phyloP scores from a whole-genome alignment of 2,329 filamentous ascomycete species.

The Trichoderma harzianum region DNA sequence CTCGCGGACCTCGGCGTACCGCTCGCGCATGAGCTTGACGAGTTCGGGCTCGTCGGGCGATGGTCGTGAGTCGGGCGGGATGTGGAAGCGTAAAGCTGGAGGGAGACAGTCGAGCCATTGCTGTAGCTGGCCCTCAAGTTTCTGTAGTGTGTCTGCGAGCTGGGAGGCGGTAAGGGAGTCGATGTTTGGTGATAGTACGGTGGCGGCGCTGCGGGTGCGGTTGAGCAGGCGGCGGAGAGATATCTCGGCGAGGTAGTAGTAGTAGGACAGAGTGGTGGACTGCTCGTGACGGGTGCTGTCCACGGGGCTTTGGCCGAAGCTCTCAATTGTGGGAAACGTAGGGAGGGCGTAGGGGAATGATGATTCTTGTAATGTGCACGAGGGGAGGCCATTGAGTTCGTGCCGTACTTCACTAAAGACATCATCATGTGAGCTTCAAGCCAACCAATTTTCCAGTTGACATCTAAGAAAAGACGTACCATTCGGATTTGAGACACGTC shows the following conservation, averaged over 20 bases:
- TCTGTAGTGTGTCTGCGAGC: neutral
- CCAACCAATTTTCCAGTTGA: neutral
- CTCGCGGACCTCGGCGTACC: neutral
- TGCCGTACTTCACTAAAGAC: neutral
- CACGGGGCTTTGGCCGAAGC: neutral
- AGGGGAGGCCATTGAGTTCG: neutral
- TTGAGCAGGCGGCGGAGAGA: slow-evolving; percentile 4
- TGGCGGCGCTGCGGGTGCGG: neutral
- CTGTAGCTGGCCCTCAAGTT: neutral
- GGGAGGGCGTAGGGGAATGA: slow-evolving; percentile 2
- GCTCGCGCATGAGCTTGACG: neutral
- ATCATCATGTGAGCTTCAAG: neutral
- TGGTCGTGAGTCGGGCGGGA: neutral
- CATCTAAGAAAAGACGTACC: neutral
- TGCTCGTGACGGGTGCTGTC: neutral
- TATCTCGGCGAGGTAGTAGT: slow-evolving; percentile 4
- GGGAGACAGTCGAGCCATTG: neutral
- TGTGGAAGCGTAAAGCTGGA: neutral
- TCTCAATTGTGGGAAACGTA: neutral
- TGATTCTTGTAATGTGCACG: neutral
- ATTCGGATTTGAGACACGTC: slow-evolving; percentile 1
- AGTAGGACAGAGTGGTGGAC: neutral
- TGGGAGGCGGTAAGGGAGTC: neutral
- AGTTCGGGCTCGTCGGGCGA: neutral
- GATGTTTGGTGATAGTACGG: neutral